A percentile compares a stretch with the other conserved stretches of the same genome.
Conservation (phyloP, 139 green algal genomes). For the Chlorella sp. region DNA sequence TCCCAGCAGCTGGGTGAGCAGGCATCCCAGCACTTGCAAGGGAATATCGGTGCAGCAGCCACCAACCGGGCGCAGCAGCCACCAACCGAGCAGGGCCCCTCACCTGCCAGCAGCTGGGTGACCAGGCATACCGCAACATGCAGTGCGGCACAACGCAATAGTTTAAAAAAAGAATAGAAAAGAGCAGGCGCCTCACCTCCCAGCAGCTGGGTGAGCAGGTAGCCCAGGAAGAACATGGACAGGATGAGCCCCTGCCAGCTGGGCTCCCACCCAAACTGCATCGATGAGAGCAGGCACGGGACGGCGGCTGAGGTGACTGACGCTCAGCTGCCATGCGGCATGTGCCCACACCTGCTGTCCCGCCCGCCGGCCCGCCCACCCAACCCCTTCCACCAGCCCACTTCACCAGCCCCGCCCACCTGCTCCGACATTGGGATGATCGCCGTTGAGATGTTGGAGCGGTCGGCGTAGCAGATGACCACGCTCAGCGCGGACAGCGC, state of each 20-base stretch:
- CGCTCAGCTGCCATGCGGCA: too few species aligned
- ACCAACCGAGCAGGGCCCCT: too few species aligned
- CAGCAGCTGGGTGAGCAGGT: constrained; percentile 72
- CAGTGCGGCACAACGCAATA: too few species aligned
- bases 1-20: constrained; percentile 66
- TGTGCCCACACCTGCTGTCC: too few species aligned
- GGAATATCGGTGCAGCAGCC: too few species aligned
- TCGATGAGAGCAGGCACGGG: too few species aligned
- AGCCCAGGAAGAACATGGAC: constrained; percentile 80
- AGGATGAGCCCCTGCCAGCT: constrained; percentile 69
- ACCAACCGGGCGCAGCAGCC: too few species aligned
- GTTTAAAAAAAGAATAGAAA: too few species aligned
- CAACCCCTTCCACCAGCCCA: not conserved
- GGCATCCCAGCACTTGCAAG: constrained; percentile 76
- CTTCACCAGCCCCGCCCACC: not conserved
- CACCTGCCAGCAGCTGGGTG: too few species aligned
- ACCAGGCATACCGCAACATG: too few species aligned
- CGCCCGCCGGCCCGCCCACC: not conserved
- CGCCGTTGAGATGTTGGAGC: constrained; percentile 79
- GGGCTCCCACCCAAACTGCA: constrained; percentile 72
- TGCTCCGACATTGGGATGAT: constrained; percentile 73
- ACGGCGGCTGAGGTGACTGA: too few species aligned
- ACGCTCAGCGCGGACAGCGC: constrained; percentile 63
- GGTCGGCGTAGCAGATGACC: constrained; percentile 77
- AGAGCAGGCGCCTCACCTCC: constrained; percentile 40